Percentiles rank a stretch among this genome's conserved stretches.
Evolutionary conservation across 495 filamentous ascomycete genomes (phyloP).

Genomic region (Penicillium odoratum): DNA sequence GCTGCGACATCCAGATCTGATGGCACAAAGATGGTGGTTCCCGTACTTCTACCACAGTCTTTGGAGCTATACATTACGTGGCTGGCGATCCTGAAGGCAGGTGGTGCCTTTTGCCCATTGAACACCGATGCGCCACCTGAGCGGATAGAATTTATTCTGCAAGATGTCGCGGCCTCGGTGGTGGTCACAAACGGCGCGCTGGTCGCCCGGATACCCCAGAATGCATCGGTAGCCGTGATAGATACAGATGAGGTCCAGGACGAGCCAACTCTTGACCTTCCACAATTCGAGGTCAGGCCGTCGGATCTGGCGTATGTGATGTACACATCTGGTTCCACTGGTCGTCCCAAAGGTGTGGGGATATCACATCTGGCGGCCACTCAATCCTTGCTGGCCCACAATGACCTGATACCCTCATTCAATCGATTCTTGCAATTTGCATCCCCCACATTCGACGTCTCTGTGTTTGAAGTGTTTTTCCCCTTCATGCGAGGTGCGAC

Average conservation of each 20-base stretch:
- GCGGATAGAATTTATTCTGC: slow-evolving; percentile 68
- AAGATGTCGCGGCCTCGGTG: slow-evolving; percentile 61
- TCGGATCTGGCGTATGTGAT: slow-evolving; percentile 77
- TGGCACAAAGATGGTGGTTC: slow-evolving; percentile 50
- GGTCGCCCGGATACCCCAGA: slow-evolving; percentile 18
- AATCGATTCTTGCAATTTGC: slow-evolving; percentile 83
- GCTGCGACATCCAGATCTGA: slow-evolving; percentile 19
- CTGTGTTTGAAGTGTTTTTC: slow-evolving; percentile 88
- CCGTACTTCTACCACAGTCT: slow-evolving; percentile 69
- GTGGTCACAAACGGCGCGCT: slow-evolving; percentile 49
- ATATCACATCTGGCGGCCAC: slow-evolving; percentile 75
- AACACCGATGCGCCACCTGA: slow-evolving; percentile 70
- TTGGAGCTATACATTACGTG: slow-evolving; percentile 69
- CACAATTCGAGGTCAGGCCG: slow-evolving; percentile 7
- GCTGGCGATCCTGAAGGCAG: slow-evolving; percentile 72
- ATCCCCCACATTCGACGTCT: slow-evolving; percentile 84
- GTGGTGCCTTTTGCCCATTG: slow-evolving; percentile 78
- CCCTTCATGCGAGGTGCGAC: slow-evolving; percentile 68
- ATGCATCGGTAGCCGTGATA: slow-evolving; percentile 23
- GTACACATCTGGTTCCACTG: slow-evolving; percentile 89
- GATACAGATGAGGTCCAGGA: slow-evolving; percentile 30
- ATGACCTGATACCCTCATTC: slow-evolving; percentile 69
- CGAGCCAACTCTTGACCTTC: slow-evolving; percentile 6
- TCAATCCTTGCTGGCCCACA: slow-evolving; percentile 75
- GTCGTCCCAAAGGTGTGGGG: slow-evolving; percentile 82